Conservation (phyloP, 805 yeast species). For the Spathaspora sp. region DNA sequence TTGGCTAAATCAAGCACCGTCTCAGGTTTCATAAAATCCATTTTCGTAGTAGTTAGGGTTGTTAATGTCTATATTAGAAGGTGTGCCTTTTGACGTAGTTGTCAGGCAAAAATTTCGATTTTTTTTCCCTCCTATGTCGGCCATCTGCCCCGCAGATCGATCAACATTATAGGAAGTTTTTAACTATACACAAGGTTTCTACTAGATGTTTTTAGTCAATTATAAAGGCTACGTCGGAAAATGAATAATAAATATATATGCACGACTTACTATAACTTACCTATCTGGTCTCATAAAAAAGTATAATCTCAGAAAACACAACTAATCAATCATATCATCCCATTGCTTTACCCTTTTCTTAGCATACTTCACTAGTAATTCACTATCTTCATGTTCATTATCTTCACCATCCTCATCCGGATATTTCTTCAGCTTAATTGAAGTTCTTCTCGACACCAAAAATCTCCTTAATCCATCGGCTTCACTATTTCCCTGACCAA, state of each 20-base stretch:
- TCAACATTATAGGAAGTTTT: background rate
- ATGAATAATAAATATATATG: too few relatives aligned
- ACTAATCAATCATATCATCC: slow-evolving; percentile 5
- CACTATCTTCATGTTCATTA: slow-evolving; percentile 21
- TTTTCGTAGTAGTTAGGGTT: slow-evolving; percentile 17
- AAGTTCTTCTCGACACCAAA: slow-evolving; percentile 28
- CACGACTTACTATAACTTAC: background rate
- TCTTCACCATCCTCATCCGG: slow-evolving; percentile 11
- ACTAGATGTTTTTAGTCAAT: background rate
- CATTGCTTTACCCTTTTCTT: slow-evolving; percentile 18
- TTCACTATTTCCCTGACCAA: slow-evolving; percentile 23
- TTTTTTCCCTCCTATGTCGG: background rate
- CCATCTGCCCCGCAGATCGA: too few relatives aligned
- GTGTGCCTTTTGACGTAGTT: background rate
- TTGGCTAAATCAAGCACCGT: slow-evolving; percentile 77
- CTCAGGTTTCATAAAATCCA: slow-evolving; percentile 85
- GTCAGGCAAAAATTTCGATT: background rate
- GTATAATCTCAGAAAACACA: background rate
- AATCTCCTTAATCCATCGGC: slow-evolving; percentile 32
- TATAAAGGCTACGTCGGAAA: too few relatives aligned
- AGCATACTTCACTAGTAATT: slow-evolving; percentile 31
- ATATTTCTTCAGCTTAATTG: slow-evolving; percentile 17
- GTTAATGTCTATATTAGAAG: background rate
- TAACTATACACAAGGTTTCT: background rate
- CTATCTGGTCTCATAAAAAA: too few relatives aligned